phyloP scores from a whole-genome alignment of 1,284 basidiomycete species.

The Lentinus polychrous region DNA sequence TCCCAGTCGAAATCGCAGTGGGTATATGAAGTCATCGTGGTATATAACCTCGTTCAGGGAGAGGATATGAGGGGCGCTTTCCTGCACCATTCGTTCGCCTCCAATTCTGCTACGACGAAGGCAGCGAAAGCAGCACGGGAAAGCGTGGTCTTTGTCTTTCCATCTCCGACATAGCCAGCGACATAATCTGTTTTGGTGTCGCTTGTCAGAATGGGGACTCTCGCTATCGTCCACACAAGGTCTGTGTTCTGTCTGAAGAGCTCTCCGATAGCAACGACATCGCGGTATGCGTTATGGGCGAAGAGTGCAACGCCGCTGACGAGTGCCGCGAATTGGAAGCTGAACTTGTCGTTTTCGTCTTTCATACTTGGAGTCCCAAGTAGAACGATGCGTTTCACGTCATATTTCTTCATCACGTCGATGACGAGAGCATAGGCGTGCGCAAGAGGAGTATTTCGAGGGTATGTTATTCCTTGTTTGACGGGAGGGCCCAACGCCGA shows the following conservation, averaged over 20 bases:
- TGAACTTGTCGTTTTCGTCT: conserved; percentile 53
- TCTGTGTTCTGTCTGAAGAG: conserved; percentile 41
- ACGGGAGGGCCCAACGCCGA: conserved; percentile 56
- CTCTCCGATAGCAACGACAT: conserved; percentile 48
- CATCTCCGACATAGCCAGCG: conserved; percentile 62
- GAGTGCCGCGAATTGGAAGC: conserved; percentile 37
- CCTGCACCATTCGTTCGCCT: conserved; percentile 40
- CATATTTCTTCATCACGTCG: conserved; percentile 41
- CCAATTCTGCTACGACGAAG: conserved; percentile 52
- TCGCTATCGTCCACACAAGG: conserved; percentile 59
- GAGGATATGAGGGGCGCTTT: conserved; percentile 27
- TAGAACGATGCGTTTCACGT: conserved; percentile 51
- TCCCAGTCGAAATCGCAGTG: too few species aligned
- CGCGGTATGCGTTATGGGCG: conserved; percentile 35
- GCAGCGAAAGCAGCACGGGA: conserved; percentile 50
- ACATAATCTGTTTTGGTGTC: conserved; percentile 35
- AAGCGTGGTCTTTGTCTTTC: conserved; percentile 38
- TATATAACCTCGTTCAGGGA: too few species aligned
- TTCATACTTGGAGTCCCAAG: conserved; percentile 59
- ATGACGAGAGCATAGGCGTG: conserved; percentile 49
- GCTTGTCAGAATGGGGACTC: conserved; percentile 55
- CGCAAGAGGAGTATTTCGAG: conserved; percentile 50
- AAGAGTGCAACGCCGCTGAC: conserved; percentile 32
- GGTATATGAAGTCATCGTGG: too few species aligned
- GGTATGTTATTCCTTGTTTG: conserved; percentile 28